Base-by-base conservation (phyloP, 2,329 filamentous ascomycete genomes). In the Colletotrichum viniferum region DNA sequence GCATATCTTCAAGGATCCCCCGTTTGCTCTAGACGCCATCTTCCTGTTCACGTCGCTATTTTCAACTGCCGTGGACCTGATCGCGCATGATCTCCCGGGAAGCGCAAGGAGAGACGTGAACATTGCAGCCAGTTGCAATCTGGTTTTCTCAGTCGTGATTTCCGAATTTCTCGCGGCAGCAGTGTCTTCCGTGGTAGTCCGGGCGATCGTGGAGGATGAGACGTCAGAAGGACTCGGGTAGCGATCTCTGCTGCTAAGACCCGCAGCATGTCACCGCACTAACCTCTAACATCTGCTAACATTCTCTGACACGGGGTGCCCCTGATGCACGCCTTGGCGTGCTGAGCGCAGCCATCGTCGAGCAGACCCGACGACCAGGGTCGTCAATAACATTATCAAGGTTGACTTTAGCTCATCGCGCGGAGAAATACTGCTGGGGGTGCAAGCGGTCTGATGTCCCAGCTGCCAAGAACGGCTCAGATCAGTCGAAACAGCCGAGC, bases 401-500 rank as follows among this genome's bases (percentile, higher is more conserved):
- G 62, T 63, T 67, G 14, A 30, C 28, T 32, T 60, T 66, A 55
- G 12, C 48, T 38, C 21, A 38, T 63, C 14, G 30, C 43, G 58
- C 43, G 48, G 58, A 68, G 60, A 60, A 32, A 52, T 52, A 32
- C 24, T 48, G 32, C 38, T 24, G 26, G 61, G 52, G 18, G 55
- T 21, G 69, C 63, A 38, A 73, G 58, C 69, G 43, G 64, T 76
- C 73, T 69, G 70, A 73, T 73, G 69, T 65, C 8, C 26, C 34
- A 64, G 43, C 12, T 24, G 73, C 73, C 73, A 76, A 76, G 69
- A 52, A 73, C 73, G 73, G 73, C 70, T 64, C 64, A 73, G 63
- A 73, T 76, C 70, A 73, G 73, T 69, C 70, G 73, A 76, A 73
- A 73, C 69, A 69, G 62, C 73, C 73, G 69, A 60, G 24, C 24